Conservation (phyloP, 2,329 filamentous ascomycete species). For the Huntiella decipiens region DNA sequence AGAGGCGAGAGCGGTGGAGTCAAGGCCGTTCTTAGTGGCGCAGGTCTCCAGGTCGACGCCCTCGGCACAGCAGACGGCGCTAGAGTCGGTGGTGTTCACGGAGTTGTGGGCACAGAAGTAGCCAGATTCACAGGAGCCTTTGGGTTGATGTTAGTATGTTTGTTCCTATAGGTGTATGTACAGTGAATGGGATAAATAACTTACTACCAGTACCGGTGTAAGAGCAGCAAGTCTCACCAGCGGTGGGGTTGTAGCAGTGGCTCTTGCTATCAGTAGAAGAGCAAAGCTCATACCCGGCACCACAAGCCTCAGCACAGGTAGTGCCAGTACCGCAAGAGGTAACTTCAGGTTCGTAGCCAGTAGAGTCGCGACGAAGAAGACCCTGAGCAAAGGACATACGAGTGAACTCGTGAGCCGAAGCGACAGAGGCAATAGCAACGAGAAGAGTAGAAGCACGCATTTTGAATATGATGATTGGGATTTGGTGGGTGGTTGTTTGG, state of each 20-base stretch:
- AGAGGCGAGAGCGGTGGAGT: constrained; percentile 24
- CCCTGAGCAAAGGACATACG: constrained; percentile 21
- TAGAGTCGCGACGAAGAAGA: constrained; percentile 24
- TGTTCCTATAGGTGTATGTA: not conserved
- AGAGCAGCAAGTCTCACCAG: constrained; percentile 37
- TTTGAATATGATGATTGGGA: constrained; percentile 7
- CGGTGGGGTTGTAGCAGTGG: constrained; percentile 38
- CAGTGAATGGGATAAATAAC: constrained; percentile 14
- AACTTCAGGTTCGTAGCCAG: constrained; percentile 30
- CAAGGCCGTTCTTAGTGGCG: constrained; percentile 31
- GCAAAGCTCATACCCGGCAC: constrained; percentile 30
- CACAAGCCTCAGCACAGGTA: constrained; percentile 37
- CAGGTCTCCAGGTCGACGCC: constrained; percentile 33
- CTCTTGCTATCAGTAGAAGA: constrained; percentile 27
- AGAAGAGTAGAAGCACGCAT: constrained; percentile 20
- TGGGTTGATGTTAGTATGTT: constrained; percentile 4
- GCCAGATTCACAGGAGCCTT: constrained; percentile 40
- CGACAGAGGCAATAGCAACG: constrained; percentile 19
- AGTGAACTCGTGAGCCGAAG: constrained; percentile 16
- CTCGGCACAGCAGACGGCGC: constrained; percentile 43
- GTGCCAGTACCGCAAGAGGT: constrained; percentile 28
- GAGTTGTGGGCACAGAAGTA: constrained; percentile 44
- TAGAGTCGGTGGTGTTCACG: constrained; percentile 14
- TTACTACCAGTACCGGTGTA: constrained; percentile 34
- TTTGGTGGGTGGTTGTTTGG: not conserved